phyloP scores from a whole-genome alignment of 1,284 basidiomycete species.

The Tylopilus orsonianus region DNA sequence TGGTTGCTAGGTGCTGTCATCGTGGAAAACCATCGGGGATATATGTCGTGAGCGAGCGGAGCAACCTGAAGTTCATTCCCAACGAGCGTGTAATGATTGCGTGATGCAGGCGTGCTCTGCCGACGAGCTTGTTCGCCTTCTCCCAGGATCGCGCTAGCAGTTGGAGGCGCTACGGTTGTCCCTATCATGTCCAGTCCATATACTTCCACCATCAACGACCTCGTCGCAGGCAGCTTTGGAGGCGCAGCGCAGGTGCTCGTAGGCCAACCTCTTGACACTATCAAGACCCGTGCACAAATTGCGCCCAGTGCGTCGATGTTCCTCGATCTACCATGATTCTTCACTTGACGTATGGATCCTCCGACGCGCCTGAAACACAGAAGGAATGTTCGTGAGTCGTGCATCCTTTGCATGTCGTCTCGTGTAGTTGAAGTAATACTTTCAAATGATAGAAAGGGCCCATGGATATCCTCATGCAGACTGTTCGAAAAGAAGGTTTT shows the following conservation, averaged over 20 bases:
- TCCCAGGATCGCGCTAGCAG: background rate
- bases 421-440: background rate
- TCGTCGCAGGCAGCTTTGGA: conserved; percentile 76
- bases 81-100: background rate
- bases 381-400: conserved; percentile 75
- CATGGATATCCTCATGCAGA: conserved; percentile 83
- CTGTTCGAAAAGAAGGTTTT: conserved; percentile 84
- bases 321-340: background rate
- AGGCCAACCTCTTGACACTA: conserved; percentile 85
- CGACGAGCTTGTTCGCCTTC: background rate
- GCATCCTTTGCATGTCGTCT: background rate
- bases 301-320: conserved; percentile 59
- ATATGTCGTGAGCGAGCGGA: no score
- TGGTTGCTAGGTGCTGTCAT: background rate
- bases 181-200: conserved; percentile 25
- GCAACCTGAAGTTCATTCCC: no score
- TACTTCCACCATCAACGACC: conserved; percentile 63
- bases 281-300: conserved; percentile 81
- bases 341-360: background rate
- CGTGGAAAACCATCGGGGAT: background rate
- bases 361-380: conserved; percentile 36
- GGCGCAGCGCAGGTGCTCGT: conserved; percentile 82
- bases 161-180: background rate
- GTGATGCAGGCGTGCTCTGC: background rate
- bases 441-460: conserved; percentile 72